Evolutionary conservation across 2,329 filamentous ascomycete species (phyloP).

Genomic region (Fonsecaea erecta): DNA sequence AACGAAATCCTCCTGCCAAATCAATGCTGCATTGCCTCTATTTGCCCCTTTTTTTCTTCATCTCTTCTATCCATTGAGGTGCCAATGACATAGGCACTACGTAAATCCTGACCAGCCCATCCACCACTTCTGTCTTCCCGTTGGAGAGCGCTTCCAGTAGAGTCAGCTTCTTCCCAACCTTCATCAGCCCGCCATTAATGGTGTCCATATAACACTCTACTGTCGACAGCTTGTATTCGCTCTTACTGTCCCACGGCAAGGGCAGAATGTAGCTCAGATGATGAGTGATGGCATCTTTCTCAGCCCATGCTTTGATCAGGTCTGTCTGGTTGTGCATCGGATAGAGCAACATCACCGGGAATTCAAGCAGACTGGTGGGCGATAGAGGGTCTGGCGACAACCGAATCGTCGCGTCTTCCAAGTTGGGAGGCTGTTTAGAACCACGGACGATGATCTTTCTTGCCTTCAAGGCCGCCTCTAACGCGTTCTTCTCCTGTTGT

Average conservation of each 20-base stretch:
- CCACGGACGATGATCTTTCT: slow-evolving; percentile 70
- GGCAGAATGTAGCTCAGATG: slow-evolving; percentile 87
- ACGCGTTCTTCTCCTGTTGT: slow-evolving; percentile 62
- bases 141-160: slow-evolving; percentile 74
- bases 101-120: slow-evolving; percentile 81
- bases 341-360: slow-evolving; percentile 85
- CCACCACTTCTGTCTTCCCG: slow-evolving; percentile 83
- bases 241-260: slow-evolving; percentile 77
- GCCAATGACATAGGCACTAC: slow-evolving; percentile 75
- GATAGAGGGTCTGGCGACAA: slow-evolving; percentile 76
- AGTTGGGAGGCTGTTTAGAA: slow-evolving; percentile 76
- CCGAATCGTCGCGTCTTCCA: slow-evolving; percentile 78
- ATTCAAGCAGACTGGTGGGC: slow-evolving; percentile 70
- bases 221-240: slow-evolving; percentile 66
- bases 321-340: slow-evolving; percentile 81
- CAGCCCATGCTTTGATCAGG: slow-evolving; percentile 85
- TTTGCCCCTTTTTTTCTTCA: slow-evolving; percentile 70
- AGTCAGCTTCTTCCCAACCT: slow-evolving; percentile 82
- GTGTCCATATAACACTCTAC: slow-evolving; percentile 95
- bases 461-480: slow-evolving; percentile 69
- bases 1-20: no score
- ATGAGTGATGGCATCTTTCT: slow-evolving; percentile 73
- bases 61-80: slow-evolving; percentile 78
- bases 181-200: slow-evolving; percentile 75
- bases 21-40: neutral